A percentile compares a stretch with the other conserved stretches of the same genome.
phyloP scores from a whole-genome alignment of 1,284 basidiomycete genomes.

The Volvariella volvacea region DNA sequence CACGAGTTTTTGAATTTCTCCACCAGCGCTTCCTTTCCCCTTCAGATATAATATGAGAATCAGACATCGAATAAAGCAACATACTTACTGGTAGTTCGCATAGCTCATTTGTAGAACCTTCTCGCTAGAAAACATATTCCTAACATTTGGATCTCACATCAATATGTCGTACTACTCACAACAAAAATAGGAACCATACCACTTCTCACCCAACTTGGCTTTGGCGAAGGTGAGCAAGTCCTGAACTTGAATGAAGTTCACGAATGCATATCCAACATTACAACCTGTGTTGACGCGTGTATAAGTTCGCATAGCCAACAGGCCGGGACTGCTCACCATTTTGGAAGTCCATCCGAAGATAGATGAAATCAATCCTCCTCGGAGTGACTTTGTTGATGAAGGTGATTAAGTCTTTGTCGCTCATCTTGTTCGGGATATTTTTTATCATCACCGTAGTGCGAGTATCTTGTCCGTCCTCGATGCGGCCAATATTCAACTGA shows the following conservation, averaged over 20 bases:
- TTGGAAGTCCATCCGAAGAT: conserved; percentile 79
- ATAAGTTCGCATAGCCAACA: conserved; percentile 1
- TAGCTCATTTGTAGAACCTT: conserved; percentile 85
- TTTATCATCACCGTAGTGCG: conserved; percentile 85
- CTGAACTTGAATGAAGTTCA: conserved; percentile 77
- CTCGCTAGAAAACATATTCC: conserved; percentile 85
- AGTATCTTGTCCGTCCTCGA: conserved; percentile 72
- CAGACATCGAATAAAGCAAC: conserved; percentile 7
- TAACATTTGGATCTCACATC: conserved; percentile 18
- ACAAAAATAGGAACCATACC: conserved; percentile 31
- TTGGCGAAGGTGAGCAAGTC: conserved; percentile 73
- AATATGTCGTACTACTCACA: not conserved
- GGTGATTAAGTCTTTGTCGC: conserved; percentile 60
- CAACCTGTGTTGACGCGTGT: no score
- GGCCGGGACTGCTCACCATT: no score
- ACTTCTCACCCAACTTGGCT: conserved; percentile 67
- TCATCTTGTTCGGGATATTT: conserved; percentile 88
- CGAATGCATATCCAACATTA: conserved; percentile 84
- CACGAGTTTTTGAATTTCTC: conserved; percentile 84
- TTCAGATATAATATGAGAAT: conserved; percentile 18
- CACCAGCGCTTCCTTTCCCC: conserved; percentile 80
- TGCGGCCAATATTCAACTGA: conserved; percentile 59
- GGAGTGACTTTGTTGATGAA: conserved; percentile 67
- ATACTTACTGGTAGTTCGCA: conserved; percentile 75
- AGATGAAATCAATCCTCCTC: conserved; percentile 75